Evolutionary conservation across 306 rosid species (phyloP), one percentile per base, ranked within the genome.

Genomic region (Trifolium fragiferum): DNA sequence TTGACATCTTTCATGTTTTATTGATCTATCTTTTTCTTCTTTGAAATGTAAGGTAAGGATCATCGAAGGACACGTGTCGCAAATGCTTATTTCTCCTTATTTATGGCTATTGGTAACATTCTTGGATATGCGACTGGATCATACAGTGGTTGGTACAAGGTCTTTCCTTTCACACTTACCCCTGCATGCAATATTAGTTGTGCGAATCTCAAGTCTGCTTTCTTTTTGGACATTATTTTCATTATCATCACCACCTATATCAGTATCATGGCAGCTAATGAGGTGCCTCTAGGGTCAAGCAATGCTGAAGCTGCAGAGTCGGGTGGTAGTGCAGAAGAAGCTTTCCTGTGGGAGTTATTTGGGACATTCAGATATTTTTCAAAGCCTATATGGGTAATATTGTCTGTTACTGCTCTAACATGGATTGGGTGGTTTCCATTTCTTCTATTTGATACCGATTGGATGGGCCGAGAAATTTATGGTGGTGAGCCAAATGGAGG

Each of bases 391-490:
- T 91, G 98, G 98, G 57, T 77, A 77, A 86, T 90, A 78, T 83
- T 94, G 44, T 77, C 88, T 71, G 96, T 91, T 80, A 87, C 85
- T 75, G 92, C 96, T 76, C 82, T 91, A 61, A 94, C 93, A 58
- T 91, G 98, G 98, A 75, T 89, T 72, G 98, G 90, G 7, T 94
- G 98, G 97, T 94, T 94, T 82, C 98, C 98, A 51, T 91, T 94
- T 84, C 83, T 83, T 80, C 93, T 91, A 41, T 94, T 85, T 60
- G 96, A 94, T 83, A 94, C 98, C 74, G 98, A 91, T 79, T 94
- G 98, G 98, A 90, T 94, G 96, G 97, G 98, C 73, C 86, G 98
- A 80, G 98, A 94, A 87, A 91, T 94, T 77, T 94, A 94, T 76
- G 97, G 96, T 18, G 98, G 98, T 70, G 80, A 88, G 82, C 97